Base-by-base conservation (phyloP, 2,329 filamentous ascomycete species). In the Fusarium sp. region DNA sequence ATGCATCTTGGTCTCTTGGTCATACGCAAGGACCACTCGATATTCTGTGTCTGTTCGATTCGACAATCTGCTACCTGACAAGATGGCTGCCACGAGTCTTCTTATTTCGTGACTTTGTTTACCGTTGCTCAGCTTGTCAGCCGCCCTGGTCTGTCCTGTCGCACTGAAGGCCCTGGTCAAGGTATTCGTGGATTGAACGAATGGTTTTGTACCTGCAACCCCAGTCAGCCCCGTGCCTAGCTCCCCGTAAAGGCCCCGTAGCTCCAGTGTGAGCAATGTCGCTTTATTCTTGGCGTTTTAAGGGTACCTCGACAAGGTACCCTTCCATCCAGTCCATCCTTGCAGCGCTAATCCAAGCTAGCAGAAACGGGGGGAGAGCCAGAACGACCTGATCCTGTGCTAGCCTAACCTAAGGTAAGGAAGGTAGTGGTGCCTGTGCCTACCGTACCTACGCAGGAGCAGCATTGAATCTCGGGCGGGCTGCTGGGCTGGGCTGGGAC, bases 331-430 rank as follows among this genome's bases (percentile, higher is more conserved):
- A 63, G 44, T 53, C 33, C 65, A 69, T 61, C 68, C 66, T 57
- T 72, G 64, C 65, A 66, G 38, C 66, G 69, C 69, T 70, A 57
- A 70, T 70, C 69, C 68, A 58, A 68, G 63, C 65, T 64, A 68
- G 69, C 59, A 72, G 63, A 70, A 72, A 73, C 69, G 71, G 69
- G 67, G 71, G 72, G 69, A 69, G 69, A 71, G 70, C 67, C 59
- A 64, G 63, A 66, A 68, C 50, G 46, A 62, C 59, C 57, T 69
- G 66, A 68, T 68, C 31, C 58, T 64, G 58, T 57, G 49, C 50
- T 63, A 64, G 58, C 31, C 28, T 33, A 33, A 15, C 31, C 31
- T 35, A 35, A n/a, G n/a, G n/a, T n/a, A n/a, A n/a, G n/a, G n/a
- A n/a, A n/a, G n/a, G 33, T 56, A 28, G 43, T 43, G 44, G 53